Conservation (phyloP, 805 yeast species). For the Lipomyces japonicus region DNA sequence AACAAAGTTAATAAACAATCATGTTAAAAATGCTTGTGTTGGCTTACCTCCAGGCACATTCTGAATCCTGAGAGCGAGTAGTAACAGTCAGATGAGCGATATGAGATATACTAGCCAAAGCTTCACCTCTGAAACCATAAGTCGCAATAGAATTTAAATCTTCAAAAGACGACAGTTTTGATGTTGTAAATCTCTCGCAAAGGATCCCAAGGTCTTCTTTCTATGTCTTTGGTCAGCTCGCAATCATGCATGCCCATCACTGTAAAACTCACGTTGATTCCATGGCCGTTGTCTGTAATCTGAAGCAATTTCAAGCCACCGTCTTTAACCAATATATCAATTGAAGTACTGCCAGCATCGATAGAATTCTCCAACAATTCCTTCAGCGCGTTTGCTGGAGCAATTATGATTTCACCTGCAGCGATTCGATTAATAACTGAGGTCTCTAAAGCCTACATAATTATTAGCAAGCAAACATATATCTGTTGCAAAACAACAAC, state of each 20-base stretch:
- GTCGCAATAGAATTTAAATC: slow-evolving; percentile 71
- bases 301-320: slow-evolving; percentile 88
- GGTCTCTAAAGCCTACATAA: slow-evolving; percentile 51
- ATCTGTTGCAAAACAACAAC: slow-evolving; percentile 4
- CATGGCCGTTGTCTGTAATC: slow-evolving; percentile 84
- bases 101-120: slow-evolving; percentile 89
- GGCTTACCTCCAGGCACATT: slow-evolving; percentile 64
- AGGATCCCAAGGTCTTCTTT: slow-evolving; percentile 69
- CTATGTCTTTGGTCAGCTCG: slow-evolving; percentile 9
- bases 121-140: slow-evolving; percentile 96
- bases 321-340: slow-evolving; percentile 80
- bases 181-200: slow-evolving; percentile 92
- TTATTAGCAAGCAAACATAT: background rate
- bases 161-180: slow-evolving; percentile 69
- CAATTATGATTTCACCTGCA: slow-evolving; percentile 93
- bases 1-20: background rate
- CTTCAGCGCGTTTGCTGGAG: slow-evolving; percentile 91
- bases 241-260: background rate
- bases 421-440: slow-evolving; percentile 86
- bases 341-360: slow-evolving; percentile 72
- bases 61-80: slow-evolving; percentile 59
- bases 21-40: background rate
- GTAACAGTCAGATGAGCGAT: slow-evolving; percentile 76
- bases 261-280: slow-evolving; percentile 46
- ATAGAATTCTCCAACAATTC: slow-evolving; percentile 89